These are phyloP conservation scores for Limtongia smithiae DNA, from an alignment of 805 yeast species.

Conservation along the genomic window DNA sequence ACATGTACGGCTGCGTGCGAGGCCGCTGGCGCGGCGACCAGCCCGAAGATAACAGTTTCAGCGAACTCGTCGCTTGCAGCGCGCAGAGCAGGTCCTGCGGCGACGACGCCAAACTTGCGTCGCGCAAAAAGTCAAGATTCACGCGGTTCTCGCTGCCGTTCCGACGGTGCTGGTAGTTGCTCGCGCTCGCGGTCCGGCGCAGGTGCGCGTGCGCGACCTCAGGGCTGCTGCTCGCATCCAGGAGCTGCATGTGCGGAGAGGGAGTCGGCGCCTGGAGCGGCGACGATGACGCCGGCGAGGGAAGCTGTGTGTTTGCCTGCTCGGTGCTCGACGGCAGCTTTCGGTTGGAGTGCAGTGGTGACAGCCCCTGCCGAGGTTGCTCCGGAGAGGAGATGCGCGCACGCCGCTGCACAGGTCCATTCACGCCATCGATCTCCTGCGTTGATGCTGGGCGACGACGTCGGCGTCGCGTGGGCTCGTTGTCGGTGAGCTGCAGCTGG, in stretches of 20 bases:
- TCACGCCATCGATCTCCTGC: too few relatives aligned
- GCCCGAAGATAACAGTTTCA: slow-evolving; percentile 41
- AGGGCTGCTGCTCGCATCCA: too few relatives aligned
- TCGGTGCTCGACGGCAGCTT: not conserved
- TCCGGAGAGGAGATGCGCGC: slow-evolving; percentile 1
- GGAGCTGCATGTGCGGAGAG: too few relatives aligned
- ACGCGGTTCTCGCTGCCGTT: slow-evolving; percentile 8
- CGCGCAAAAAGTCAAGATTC: slow-evolving; percentile 24
- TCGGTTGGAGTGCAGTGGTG: slow-evolving; percentile 2
- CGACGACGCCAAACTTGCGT: slow-evolving; percentile 19
- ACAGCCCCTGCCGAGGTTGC: slow-evolving; percentile 1
- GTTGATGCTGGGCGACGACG: slow-evolving; percentile 20
- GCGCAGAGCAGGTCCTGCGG: slow-evolving; percentile 41
- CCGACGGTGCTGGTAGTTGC: slow-evolving; percentile 7
- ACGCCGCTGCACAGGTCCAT: too few relatives aligned
- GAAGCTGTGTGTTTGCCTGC: not conserved
- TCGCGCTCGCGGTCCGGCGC: slow-evolving; percentile 1
- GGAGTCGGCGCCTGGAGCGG: too few relatives aligned
- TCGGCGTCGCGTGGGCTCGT: slow-evolving; percentile 29
- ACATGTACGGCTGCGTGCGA: not conserved
- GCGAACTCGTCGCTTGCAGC: slow-evolving; percentile 42
- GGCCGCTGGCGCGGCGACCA: slow-evolving; percentile 3
- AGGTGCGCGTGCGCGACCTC: not conserved
- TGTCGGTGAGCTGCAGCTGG: slow-evolving; percentile 43
- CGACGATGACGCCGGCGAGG: too few relatives aligned